These are phyloP conservation scores for Hysterium pulicare DNA, from an alignment of 2,329 filamentous ascomycete species.

Conservation along the genomic window DNA sequence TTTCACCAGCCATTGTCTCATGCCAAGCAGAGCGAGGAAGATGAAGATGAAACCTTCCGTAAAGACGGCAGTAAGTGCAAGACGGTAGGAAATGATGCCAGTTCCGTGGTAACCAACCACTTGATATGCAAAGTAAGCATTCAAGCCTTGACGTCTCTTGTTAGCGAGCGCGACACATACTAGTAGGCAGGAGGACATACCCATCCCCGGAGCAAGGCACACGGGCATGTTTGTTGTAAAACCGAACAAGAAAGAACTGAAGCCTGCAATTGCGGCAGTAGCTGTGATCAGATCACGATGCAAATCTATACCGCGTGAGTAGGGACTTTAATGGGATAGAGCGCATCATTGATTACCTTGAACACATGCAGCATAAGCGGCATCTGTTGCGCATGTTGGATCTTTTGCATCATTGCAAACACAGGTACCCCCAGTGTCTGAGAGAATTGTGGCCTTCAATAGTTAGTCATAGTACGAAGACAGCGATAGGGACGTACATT, in stretches of 20 bases:
- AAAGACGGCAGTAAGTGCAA: slow-evolving; percentile 82
- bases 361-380: slow-evolving; percentile 61
- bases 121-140: slow-evolving; percentile 82
- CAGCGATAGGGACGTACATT: slow-evolving; percentile 62
- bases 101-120: slow-evolving; percentile 74
- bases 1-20: slow-evolving; percentile 84
- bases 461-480: slow-evolving; percentile 19
- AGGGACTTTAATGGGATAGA: background rate
- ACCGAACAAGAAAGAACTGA: slow-evolving; percentile 77
- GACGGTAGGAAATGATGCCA: slow-evolving; percentile 67
- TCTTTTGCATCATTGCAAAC: slow-evolving; percentile 54
- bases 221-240: slow-evolving; percentile 69
- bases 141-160: slow-evolving; percentile 51
- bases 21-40: slow-evolving; percentile 70
- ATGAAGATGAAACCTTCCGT: slow-evolving; percentile 86
- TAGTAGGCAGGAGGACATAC: background rate
- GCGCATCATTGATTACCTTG: slow-evolving; percentile 22
- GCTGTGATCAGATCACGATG: slow-evolving; percentile 79
- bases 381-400: slow-evolving; percentile 54
- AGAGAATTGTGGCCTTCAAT: slow-evolving; percentile 33
- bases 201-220: slow-evolving; percentile 24
- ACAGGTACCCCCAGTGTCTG: slow-evolving; percentile 70
- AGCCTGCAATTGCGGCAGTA: slow-evolving; percentile 75
- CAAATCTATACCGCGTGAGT: slow-evolving; percentile 41
- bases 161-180: background rate